These are phyloP conservation scores for Stephanodiscus triporus DNA, from an alignment of 108 stramenopile species.

Conservation along the genomic window DNA sequence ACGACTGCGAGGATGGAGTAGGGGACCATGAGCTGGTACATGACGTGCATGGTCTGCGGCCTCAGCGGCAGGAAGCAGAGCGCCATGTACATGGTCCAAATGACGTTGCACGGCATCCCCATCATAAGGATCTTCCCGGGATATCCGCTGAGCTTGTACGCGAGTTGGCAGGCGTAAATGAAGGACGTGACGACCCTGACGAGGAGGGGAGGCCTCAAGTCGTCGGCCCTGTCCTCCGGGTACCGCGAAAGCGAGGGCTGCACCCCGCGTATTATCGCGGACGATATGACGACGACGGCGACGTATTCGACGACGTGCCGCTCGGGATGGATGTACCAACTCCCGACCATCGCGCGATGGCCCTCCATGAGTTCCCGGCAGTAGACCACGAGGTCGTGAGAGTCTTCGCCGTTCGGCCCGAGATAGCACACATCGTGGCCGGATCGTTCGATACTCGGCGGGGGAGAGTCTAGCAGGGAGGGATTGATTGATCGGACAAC, in stretches of 20 bases:
- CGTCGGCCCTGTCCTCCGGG: constrained; percentile 27
- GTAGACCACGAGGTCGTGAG: constrained; percentile 18
- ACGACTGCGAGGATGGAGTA: constrained; percentile 48
- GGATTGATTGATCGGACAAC: constrained; percentile 40
- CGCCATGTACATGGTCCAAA: constrained; percentile 47
- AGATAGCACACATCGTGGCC: constrained; percentile 51
- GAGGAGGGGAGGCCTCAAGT: constrained; percentile 30
- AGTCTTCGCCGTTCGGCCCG: constrained; percentile 45
- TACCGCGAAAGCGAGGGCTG: constrained; percentile 32
- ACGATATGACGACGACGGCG: constrained; percentile 27
- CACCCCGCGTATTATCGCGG: constrained; percentile 21
- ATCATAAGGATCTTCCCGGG: constrained; percentile 49
- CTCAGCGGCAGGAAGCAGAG: constrained; percentile 36
- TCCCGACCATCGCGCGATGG: constrained; percentile 43
- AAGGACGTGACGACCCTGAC: constrained; percentile 39
- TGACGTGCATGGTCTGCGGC: constrained; percentile 41
- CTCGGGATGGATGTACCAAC: constrained; percentile 51
- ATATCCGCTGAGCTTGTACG: constrained; percentile 51
- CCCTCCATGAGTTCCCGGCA: constrained; percentile 53
- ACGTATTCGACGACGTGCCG: constrained; percentile 47
- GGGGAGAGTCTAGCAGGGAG: constrained; percentile 35
- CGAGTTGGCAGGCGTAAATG: constrained; percentile 30
- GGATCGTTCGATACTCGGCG: constrained; percentile 26
- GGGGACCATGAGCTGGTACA: constrained; percentile 43
- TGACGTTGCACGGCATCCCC: constrained; percentile 52